These are phyloP conservation scores for Mortierella claussenii DNA, from an alignment of 192 early-diverging fungal species.

Conservation along the genomic window DNA sequence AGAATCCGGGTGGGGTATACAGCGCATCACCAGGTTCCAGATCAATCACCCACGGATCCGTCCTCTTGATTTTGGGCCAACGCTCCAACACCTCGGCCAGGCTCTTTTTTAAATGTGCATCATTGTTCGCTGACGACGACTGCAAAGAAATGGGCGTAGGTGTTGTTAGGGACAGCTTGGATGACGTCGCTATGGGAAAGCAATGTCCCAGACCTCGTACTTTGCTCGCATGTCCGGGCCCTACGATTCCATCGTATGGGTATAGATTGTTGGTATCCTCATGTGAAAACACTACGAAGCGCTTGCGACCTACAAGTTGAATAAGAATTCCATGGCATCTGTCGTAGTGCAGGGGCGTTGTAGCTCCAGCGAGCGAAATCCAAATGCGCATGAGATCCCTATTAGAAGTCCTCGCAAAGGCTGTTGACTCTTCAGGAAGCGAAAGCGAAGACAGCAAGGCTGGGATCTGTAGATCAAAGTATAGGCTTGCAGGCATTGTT, in stretches of 20 bases:
- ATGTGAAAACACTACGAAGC: conserved; percentile 58
- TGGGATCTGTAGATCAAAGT: conserved; percentile 24
- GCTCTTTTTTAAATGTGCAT: conserved; percentile 13
- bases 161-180: too few species aligned
- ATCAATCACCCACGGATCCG: conserved; percentile 54
- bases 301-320: conserved; percentile 58
- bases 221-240: conserved; percentile 60
- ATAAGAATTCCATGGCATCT: conserved; percentile 62
- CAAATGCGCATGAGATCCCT: conserved; percentile 56
- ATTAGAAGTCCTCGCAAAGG: conserved; percentile 28
- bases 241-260: conserved; percentile 55
- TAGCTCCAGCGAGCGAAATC: conserved; percentile 53
- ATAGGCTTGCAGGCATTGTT: conserved; percentile 26
- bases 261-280: conserved; percentile 57
- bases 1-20: conserved; percentile 65
- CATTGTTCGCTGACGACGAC: neutral
- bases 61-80: conserved; percentile 53
- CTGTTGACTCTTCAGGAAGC: conserved; percentile 10
- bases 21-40: conserved; percentile 62
- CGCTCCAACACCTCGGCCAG: conserved; percentile 28
- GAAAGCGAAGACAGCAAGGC: conserved; percentile 17
- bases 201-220: conserved; percentile 49
- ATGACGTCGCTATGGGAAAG: conserved; percentile 13
- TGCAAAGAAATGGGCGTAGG: neutral
- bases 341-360: conserved; percentile 66